Evolutionary conservation across 169 alveolate species (phyloP).

Genomic region (Eimeria necatrix): DNA sequence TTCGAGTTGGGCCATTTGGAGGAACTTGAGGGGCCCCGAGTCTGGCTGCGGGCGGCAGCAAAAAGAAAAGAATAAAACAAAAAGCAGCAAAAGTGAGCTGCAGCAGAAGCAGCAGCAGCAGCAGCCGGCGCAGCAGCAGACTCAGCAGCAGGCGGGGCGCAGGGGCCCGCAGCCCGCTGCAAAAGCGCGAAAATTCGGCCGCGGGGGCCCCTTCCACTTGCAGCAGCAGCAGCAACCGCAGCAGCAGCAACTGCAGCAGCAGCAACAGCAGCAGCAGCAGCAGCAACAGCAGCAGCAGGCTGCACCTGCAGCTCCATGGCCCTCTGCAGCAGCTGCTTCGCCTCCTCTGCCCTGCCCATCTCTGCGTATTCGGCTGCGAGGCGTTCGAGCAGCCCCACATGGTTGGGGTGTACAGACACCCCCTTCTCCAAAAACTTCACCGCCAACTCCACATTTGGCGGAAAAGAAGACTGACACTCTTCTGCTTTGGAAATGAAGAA

Average conservation of each 20-base stretch:
- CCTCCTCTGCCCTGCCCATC: constrained; percentile 1
- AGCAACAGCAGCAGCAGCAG: not conserved
- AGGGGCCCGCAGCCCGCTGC: not conserved
- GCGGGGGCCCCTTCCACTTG: not conserved
- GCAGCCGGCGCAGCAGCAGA: not conserved
- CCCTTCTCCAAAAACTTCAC: constrained; percentile 59
- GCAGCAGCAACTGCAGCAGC: not conserved
- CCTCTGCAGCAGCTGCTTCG: constrained; percentile 5
- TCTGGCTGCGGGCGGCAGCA: constrained; percentile 50
- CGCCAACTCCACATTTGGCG: constrained; percentile 16
- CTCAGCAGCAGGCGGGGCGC: not conserved
- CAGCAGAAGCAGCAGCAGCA: constrained; percentile 24
- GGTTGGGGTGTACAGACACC: constrained; percentile 50
- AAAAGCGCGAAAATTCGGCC: not conserved
- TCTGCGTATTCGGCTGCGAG: constrained; percentile 51
- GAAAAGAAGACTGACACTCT: constrained; percentile 3
- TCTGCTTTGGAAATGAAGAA: constrained; percentile 45
- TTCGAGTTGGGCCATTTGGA: constrained; percentile 71
- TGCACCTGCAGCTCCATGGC: constrained; percentile 31
- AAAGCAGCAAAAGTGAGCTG: not conserved
- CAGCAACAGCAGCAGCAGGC: not conserved
- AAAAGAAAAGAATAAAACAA: not conserved
- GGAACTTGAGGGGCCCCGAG: constrained; percentile 57
- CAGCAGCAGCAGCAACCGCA: constrained; percentile 14
- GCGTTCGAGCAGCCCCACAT: constrained; percentile 38